Evolutionary conservation across 805 yeast species (phyloP).

Genomic region (Suhomyces sp.): DNA sequence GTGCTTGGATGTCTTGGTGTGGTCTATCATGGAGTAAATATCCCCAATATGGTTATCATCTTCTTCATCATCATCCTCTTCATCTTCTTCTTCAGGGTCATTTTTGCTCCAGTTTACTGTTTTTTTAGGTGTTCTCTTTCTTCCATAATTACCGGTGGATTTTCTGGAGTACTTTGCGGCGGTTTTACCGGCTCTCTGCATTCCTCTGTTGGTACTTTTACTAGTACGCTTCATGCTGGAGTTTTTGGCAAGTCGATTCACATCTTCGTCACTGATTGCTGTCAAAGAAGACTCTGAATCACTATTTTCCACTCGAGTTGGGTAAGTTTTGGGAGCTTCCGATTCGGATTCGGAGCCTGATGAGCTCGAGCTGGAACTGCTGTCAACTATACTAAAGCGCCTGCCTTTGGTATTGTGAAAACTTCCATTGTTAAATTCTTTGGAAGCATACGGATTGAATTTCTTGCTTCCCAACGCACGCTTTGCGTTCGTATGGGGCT

Average conservation of each 20-base stretch:
- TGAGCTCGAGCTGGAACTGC: slow-evolving; percentile 7
- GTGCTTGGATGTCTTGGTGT: not conserved
- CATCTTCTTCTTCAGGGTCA: slow-evolving; percentile 16
- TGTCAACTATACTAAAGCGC: slow-evolving; percentile 36
- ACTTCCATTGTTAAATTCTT: not conserved
- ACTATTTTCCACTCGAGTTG: slow-evolving; percentile 5
- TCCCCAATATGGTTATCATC: slow-evolving; percentile 7
- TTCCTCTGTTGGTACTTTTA: slow-evolving; percentile 3
- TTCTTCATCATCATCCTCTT: slow-evolving; percentile 12
- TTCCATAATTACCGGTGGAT: slow-evolving; percentile 8
- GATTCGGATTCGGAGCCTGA: slow-evolving; percentile 29
- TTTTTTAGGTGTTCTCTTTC: slow-evolving; percentile 23
- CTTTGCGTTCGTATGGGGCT: slow-evolving; percentile 8
- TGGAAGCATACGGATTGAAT: slow-evolving; percentile 19
- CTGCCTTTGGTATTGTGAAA: slow-evolving; percentile 13
- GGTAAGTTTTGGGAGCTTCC: slow-evolving; percentile 9
- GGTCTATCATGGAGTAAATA: slow-evolving; percentile 1
- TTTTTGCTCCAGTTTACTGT: slow-evolving; percentile 22
- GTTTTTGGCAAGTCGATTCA: slow-evolving; percentile 9
- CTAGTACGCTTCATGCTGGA: slow-evolving; percentile 4
- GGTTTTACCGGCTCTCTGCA: slow-evolving; percentile 10
- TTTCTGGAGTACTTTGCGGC: slow-evolving; percentile 3
- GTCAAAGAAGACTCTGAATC: slow-evolving; percentile 42
- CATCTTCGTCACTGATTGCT: slow-evolving; percentile 33
- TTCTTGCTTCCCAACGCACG: slow-evolving; percentile 26